These are phyloP conservation scores for Trichoderma sp. DNA, from an alignment of 2,329 filamentous ascomycete genomes.

Conservation along the genomic window DNA sequence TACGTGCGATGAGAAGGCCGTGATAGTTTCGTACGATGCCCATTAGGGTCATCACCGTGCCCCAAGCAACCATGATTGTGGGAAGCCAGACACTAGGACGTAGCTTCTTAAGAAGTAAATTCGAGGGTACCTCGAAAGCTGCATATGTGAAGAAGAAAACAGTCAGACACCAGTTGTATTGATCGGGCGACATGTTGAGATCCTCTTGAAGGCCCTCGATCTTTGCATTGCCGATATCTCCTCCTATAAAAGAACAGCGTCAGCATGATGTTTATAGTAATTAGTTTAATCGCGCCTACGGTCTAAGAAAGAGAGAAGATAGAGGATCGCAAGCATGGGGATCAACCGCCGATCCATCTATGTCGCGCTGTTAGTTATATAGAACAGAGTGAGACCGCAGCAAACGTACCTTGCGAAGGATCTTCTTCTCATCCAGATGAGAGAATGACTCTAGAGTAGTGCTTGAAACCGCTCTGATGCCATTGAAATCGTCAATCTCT, in stretches of 20 bases:
- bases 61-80: slow-evolving; percentile 69
- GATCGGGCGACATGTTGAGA: slow-evolving; percentile 57
- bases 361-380: background rate
- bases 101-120: slow-evolving; percentile 72
- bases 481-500: background rate
- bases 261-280: background rate
- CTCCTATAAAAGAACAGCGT: slow-evolving; percentile 36
- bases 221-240: slow-evolving; percentile 68
- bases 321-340: slow-evolving; percentile 66
- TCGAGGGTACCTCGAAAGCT: slow-evolving; percentile 73
- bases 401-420: background rate
- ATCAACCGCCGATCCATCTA: slow-evolving; percentile 55
- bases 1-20: slow-evolving; percentile 51
- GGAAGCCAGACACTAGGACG: slow-evolving; percentile 75
- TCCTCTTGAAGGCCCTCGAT: slow-evolving; percentile 58
- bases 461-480: background rate
- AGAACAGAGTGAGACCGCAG: background rate
- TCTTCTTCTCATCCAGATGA: slow-evolving; percentile 1
- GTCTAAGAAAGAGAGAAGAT: slow-evolving; percentile 70
- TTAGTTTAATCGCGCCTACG: slow-evolving; percentile 36
- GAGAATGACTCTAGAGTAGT: background rate
- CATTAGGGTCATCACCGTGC: slow-evolving; percentile 53
- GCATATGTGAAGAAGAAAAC: slow-evolving; percentile 81
- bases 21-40: slow-evolving; percentile 52
- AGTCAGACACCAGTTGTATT: slow-evolving; percentile 70